Base-by-base conservation (phyloP, 2,329 filamentous ascomycete species). In the Sordariomycetes sp. region DNA sequence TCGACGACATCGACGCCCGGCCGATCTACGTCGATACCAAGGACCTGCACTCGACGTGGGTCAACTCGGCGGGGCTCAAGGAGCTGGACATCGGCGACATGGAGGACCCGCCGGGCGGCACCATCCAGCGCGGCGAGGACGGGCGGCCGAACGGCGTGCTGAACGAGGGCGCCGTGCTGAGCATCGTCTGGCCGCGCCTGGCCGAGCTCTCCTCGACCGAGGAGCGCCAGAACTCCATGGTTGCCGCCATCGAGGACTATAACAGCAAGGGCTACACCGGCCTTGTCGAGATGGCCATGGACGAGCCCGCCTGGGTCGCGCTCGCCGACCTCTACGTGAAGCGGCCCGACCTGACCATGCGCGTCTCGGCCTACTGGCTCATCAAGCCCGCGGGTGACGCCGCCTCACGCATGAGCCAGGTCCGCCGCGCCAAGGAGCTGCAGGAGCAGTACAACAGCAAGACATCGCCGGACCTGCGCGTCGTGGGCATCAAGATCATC, bases 401-500 rank as follows among this genome's bases (percentile, higher is more conserved):
- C 20, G 24, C 3, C 64, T 79, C 8, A 65, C 66, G 6, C 79
- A 83, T 62, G 76, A 83, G 1, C 72, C 77, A 24, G 72, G 73
- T 3, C 79, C 78, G 0, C 75, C 79, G 11, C 37, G 78, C 77
- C 0, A 68, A 65, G 22, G 71, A 82, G 0, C 62, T 64, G 56
- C 73, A 82, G 71, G 83, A 81, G 1, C 83, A 79, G 79, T 79
- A 3, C 46, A 73, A 69, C 60, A 67, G 66, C 10, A 63, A 67
- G 12, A 70, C 64, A 0, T 71, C 69, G 1, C 72, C 72, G 0
- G 67, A 73, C 58, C 68, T 67, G 58, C 78, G 79, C 20, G 67
- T 87, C 10, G 78, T 82, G 0, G 84, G 84, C 4, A 77, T 87
- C 67, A 87, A 87, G 65, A 68, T 87, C 24, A 84, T 87, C 46